Evolutionary conservation across 371 early-diverging fungal species (phyloP).

Genomic region (Rhizopus microsporus): DNA sequence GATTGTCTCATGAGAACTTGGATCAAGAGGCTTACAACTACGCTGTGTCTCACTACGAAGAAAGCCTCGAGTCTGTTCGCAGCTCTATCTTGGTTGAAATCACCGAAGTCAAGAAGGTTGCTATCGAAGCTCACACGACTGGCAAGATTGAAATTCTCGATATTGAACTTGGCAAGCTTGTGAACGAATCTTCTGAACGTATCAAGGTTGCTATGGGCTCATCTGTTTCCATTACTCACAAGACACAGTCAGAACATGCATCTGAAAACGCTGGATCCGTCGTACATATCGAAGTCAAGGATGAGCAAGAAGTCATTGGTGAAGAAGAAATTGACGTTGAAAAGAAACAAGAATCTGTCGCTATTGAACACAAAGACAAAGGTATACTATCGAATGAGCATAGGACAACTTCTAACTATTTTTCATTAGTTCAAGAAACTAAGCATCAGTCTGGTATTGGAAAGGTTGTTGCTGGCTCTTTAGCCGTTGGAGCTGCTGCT

Average conservation of each 20-base stretch:
- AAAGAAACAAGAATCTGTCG: slow-evolving; percentile 6
- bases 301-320: slow-evolving; percentile 31
- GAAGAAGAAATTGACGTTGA: slow-evolving; percentile 29
- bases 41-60: slow-evolving; percentile 35
- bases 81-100: slow-evolving; percentile 24
- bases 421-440: slow-evolving; percentile 13
- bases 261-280: slow-evolving; percentile 3
- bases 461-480: slow-evolving; percentile 22
- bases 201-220: slow-evolving; percentile 32
- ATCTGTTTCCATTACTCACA: slow-evolving; percentile 23
- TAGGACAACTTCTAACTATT: neutral
- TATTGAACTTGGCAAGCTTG: slow-evolving; percentile 14
- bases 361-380: slow-evolving; percentile 15
- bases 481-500: slow-evolving; percentile 22
- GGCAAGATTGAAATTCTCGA: slow-evolving; percentile 21
- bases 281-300: slow-evolving; percentile 19
- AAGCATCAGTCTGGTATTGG: slow-evolving; percentile 13
- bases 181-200: slow-evolving; percentile 11
- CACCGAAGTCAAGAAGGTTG: slow-evolving; percentile 28
- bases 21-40: slow-evolving; percentile 28
- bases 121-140: slow-evolving; percentile 27
- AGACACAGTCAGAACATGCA: slow-evolving; percentile 9
- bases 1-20: slow-evolving; percentile 24
- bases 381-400: slow-evolving; percentile 14
- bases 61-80: slow-evolving; percentile 25